phyloP scores from a whole-genome alignment of 495 filamentous ascomycete species.

The Daldinia grandis region DNA sequence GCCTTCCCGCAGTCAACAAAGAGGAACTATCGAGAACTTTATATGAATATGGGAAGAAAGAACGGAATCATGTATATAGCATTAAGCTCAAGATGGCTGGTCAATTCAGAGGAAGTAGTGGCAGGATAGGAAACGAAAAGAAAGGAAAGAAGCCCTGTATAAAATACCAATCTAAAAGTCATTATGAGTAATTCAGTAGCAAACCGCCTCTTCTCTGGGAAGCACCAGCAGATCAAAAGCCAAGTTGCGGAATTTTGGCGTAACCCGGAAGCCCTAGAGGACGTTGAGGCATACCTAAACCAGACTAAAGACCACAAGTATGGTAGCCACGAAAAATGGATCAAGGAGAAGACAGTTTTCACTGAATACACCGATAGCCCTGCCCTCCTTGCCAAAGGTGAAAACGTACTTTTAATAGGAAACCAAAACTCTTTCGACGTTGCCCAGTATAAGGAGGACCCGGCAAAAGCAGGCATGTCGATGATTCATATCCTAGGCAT shows the following conservation, averaged over 20 bases:
- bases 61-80: background rate
- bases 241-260: conserved; percentile 15
- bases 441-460: conserved; percentile 39
- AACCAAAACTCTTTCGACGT: conserved; percentile 44
- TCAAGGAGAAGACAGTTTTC: conserved; percentile 21
- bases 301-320: conserved; percentile 10
- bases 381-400: conserved; percentile 27
- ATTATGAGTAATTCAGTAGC: background rate
- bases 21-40: background rate
- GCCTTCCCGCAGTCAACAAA: background rate
- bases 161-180: conserved; percentile 1
- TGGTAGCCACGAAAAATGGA: conserved; percentile 13
- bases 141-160: background rate
- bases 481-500: conserved; percentile 47
- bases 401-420: conserved; percentile 41
- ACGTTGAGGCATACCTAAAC: conserved; percentile 21
- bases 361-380: conserved; percentile 7
- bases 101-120: background rate
- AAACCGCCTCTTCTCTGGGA: conserved; percentile 24
- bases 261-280: background rate
- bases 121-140: background rate
- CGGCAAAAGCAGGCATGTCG: conserved; percentile 43
- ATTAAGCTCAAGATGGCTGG: background rate
- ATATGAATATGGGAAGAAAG: background rate
- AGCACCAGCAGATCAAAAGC: conserved; percentile 3